Conservation (phyloP, 768 basidiomycete species). For the Trametes maxima region DNA sequence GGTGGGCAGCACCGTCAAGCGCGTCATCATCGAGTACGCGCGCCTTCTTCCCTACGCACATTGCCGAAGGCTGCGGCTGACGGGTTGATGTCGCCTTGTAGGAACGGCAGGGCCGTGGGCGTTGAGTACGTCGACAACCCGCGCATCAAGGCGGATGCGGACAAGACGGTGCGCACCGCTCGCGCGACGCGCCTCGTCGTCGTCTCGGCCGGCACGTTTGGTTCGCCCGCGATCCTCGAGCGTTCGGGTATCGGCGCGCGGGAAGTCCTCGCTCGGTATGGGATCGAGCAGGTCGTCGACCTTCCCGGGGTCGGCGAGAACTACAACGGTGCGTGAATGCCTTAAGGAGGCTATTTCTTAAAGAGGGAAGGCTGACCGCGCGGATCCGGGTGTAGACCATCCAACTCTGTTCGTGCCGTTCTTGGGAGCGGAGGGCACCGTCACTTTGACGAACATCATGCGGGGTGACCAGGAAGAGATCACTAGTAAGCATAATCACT, state of each 20-base stretch:
- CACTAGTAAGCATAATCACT: slow-evolving; percentile 18
- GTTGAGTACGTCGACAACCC: slow-evolving; percentile 38
- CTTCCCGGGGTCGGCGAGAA: slow-evolving; percentile 48
- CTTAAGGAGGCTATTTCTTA: background rate
- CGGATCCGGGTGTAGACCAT: background rate
- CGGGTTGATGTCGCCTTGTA: slow-evolving; percentile 15
- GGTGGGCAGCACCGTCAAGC: slow-evolving; percentile 38
- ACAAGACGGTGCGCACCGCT: slow-evolving; percentile 21
- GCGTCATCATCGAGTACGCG: slow-evolving; percentile 40
- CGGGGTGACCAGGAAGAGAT: slow-evolving; percentile 17
- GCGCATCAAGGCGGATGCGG: slow-evolving; percentile 22
- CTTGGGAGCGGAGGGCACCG: slow-evolving; percentile 17
- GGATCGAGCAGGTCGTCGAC: slow-evolving; percentile 38
- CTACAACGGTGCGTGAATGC: slow-evolving; percentile 36
- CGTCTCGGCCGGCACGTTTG: slow-evolving; percentile 43
- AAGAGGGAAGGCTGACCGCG: background rate
- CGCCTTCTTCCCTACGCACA: background rate
- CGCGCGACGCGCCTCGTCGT: slow-evolving; percentile 41
- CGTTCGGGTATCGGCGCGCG: slow-evolving; percentile 48
- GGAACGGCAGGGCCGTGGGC: slow-evolving; percentile 40
- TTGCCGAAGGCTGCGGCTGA: background rate
- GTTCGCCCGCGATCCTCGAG: slow-evolving; percentile 55
- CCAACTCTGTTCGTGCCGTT: slow-evolving; percentile 15
- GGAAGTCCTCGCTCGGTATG: slow-evolving; percentile 33
- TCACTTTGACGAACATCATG: slow-evolving; percentile 26